These are phyloP conservation scores for Biscogniauxia sp. DNA, from an alignment of 2,329 filamentous ascomycete genomes.

Conservation along the genomic window DNA sequence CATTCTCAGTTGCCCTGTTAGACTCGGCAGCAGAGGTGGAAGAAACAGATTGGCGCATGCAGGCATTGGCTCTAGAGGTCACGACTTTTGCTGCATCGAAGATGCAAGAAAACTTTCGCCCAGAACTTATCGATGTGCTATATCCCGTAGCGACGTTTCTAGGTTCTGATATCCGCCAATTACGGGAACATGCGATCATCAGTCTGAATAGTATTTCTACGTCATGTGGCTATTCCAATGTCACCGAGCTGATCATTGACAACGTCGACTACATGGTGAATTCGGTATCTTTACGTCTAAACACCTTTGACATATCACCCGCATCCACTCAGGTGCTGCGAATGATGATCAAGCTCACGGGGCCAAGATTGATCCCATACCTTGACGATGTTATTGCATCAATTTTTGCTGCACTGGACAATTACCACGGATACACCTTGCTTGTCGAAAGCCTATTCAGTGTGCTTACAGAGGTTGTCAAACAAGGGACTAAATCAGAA, in stretches of 20 bases:
- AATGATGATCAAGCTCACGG: constrained; percentile 92
- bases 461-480: constrained; percentile 78
- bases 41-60: constrained; percentile 65
- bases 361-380: constrained; percentile 77
- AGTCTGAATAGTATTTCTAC: constrained; percentile 77
- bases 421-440: constrained; percentile 86
- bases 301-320: constrained; percentile 87
- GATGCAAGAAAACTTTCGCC: constrained; percentile 66
- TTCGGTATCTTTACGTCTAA: constrained; percentile 82
- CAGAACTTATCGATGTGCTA: constrained; percentile 84
- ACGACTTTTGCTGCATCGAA: constrained; percentile 72
- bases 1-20: constrained; percentile 63
- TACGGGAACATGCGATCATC: constrained; percentile 79
- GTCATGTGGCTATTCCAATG: constrained; percentile 70
- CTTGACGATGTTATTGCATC: constrained; percentile 88
- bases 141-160: constrained; percentile 91
- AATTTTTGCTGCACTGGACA: constrained; percentile 89
- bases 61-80: constrained; percentile 78
- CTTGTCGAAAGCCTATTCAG: constrained; percentile 84
- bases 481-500: constrained; percentile 69
- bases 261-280: constrained; percentile 98
- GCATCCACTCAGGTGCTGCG: constrained; percentile 85
- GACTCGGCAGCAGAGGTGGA: constrained; percentile 50
- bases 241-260: constrained; percentile 74
- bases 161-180: constrained; percentile 63